Conservation (phyloP, 441 rosid species). For the Populus hybrid region DNA sequence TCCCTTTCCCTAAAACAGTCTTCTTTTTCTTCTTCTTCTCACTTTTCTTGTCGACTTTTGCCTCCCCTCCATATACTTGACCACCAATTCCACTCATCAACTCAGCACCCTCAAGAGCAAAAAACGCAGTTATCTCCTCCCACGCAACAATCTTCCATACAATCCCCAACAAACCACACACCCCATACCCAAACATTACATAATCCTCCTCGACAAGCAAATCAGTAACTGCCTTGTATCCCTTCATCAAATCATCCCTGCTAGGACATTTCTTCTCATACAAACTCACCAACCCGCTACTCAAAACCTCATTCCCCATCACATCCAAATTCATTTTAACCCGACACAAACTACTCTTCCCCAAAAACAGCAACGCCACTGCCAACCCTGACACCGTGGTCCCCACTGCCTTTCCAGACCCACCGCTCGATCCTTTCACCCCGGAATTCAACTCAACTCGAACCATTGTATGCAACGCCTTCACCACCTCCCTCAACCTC, state of each 20-base stretch:
- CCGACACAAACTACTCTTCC: constrained; percentile 49
- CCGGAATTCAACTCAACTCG: constrained; percentile 53
- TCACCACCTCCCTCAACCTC: constrained; percentile 54
- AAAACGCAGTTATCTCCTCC: constrained; percentile 66
- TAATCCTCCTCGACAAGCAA: constrained; percentile 39
- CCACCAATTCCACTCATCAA: constrained; percentile 29
- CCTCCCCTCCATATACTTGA: constrained; percentile 34
- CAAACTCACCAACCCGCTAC: constrained; percentile 24
- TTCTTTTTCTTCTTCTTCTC: constrained; percentile 67
- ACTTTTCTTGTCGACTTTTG: constrained; percentile 44
- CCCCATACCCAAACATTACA: constrained; percentile 45
- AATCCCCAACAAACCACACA: constrained; percentile 37
- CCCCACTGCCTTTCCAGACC: constrained; percentile 33
- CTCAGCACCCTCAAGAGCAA: constrained; percentile 63
- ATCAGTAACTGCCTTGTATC: constrained; percentile 31
- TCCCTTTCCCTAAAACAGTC: constrained; percentile 70
- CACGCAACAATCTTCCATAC: constrained; percentile 70
- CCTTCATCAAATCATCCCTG: constrained; percentile 34
- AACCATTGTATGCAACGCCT: constrained; percentile 45
- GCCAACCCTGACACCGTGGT: constrained; percentile 39
- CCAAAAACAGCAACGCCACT: constrained; percentile 38
- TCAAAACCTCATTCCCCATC: constrained; percentile 37
- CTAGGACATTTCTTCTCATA: constrained; percentile 31
- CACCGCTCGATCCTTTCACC: constrained; percentile 38
- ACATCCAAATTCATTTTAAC: constrained; percentile 40